These are phyloP conservation scores for Mortierella sp. DNA, from an alignment of 371 early-diverging fungal species.

Conservation along the genomic window DNA sequence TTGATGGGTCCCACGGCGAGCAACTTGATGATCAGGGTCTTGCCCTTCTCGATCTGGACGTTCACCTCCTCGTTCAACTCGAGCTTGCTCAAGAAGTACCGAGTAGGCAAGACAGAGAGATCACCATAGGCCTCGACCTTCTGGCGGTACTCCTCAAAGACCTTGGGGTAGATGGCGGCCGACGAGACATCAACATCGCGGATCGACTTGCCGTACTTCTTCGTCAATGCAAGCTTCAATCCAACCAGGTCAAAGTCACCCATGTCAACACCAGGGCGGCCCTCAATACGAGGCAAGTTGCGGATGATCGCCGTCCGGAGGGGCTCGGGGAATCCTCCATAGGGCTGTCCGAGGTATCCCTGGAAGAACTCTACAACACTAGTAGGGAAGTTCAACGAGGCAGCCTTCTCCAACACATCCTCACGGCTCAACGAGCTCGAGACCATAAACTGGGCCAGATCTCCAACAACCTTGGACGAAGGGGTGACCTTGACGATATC, in stretches of 20 bases:
- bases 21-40: constrained; percentile 90
- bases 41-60: constrained; percentile 90
- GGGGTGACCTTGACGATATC: constrained; percentile 98
- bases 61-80: constrained; percentile 90
- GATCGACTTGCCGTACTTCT: constrained; percentile 81
- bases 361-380: constrained; percentile 97
- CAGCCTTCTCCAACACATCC: constrained; percentile 84
- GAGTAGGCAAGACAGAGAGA: constrained; percentile 89
- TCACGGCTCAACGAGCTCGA: constrained; percentile 82
- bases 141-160: constrained; percentile 91
- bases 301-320: constrained; percentile 87
- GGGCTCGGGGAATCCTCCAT: constrained; percentile 95
- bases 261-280: constrained; percentile 90
- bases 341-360: constrained; percentile 94
- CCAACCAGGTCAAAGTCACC: constrained; percentile 82
- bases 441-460: constrained; percentile 97
- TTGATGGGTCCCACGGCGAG: constrained; percentile 91
- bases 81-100: constrained; percentile 90
- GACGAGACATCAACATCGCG: constrained; percentile 90
- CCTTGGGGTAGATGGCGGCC: constrained; percentile 94
- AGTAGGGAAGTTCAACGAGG: constrained; percentile 89
- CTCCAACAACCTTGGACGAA: constrained; percentile 97
- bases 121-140: constrained; percentile 85
- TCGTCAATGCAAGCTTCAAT: constrained; percentile 79
- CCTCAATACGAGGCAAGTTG: constrained; percentile 81